A percentile compares a stretch with the other conserved stretches of the same genome.
These are phyloP conservation scores for Vitis amurensis DNA, from an alignment of 164 flowering plant genomes.

Conservation along the genomic window DNA sequence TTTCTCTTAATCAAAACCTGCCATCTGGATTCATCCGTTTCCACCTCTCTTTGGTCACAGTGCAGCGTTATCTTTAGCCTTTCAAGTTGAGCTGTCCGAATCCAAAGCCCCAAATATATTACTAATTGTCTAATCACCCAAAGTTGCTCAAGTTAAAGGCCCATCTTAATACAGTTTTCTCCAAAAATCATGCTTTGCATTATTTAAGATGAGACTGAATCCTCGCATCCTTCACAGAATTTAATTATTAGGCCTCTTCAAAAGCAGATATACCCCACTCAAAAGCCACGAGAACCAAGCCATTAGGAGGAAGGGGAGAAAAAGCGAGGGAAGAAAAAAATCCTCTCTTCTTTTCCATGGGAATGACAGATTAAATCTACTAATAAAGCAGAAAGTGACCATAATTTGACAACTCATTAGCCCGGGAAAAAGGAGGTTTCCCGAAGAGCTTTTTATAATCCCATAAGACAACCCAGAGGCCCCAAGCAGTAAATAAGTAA, in stretches of 20 bases:
- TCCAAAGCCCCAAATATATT: background rate
- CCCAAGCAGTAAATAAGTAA: background rate
- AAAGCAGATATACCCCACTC: slow-evolving; percentile 10
- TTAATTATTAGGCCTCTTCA: background rate
- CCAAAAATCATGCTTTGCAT: background rate
- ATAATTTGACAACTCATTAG: slow-evolving; percentile 24
- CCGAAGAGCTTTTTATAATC: background rate
- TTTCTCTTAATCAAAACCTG: too few species aligned
- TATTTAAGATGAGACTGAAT: slow-evolving; percentile 2
- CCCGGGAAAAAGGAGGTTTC: slow-evolving; percentile 4
- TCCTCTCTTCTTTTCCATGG: slow-evolving; percentile 7
- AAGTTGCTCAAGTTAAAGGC: background rate
- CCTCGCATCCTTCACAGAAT: background rate
- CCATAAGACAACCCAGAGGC: background rate
- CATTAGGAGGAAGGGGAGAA: background rate
- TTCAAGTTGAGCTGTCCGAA: slow-evolving; percentile 2
- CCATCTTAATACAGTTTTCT: background rate
- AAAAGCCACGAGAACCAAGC: background rate
- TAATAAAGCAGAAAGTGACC: slow-evolving; percentile 15
- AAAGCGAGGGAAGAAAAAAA: slow-evolving; percentile 6
- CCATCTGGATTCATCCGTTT: too few species aligned
- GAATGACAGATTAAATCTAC: slow-evolving; percentile 13
- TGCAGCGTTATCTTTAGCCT: background rate
- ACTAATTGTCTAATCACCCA: background rate
- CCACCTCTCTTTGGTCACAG: too few species aligned